Evolutionary conservation across 2,329 filamentous ascomycete species (phyloP).

Genomic region (Claviceps sp.): DNA sequence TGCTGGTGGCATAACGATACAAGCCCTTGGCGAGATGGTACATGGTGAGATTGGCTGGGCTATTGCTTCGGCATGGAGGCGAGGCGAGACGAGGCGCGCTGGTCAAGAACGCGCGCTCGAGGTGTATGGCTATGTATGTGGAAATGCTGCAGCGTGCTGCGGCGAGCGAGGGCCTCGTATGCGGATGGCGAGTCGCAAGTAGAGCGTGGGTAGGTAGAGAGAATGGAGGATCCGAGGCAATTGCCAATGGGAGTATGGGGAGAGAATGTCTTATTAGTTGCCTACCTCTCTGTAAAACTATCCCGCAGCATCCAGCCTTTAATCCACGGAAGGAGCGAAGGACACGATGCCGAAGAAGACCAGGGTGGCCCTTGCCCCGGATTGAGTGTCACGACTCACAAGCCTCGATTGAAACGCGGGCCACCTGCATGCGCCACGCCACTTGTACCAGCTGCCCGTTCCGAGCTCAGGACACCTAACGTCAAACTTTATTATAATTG

Average conservation of each 20-base stretch:
- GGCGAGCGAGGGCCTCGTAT: neutral
- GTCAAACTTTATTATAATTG: neutral
- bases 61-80: constrained; percentile 1
- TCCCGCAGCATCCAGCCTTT: too few species aligned
- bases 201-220: too few species aligned
- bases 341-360: too few species aligned
- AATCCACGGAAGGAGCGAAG: too few species aligned
- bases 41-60: constrained; percentile 38
- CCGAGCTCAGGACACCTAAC: neutral
- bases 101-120: neutral
- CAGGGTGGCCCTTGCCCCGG: neutral
- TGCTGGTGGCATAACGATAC: constrained; percentile 90
- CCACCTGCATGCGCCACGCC: neutral
- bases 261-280: too few species aligned
- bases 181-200: too few species aligned
- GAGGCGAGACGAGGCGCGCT: neutral
- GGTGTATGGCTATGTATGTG: neutral
- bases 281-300: too few species aligned
- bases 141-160: neutral
- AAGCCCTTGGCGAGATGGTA: constrained; percentile 93
- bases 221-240: too few species aligned
- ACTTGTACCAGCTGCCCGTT: neutral
- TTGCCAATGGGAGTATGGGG: too few species aligned
- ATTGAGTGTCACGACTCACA: too few species aligned
- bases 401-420: neutral